Evolutionary conservation across 331 rosid genomes (phyloP), one percentile per base, ranked within the genome.

Genomic region (Prunus yedoensis): DNA sequence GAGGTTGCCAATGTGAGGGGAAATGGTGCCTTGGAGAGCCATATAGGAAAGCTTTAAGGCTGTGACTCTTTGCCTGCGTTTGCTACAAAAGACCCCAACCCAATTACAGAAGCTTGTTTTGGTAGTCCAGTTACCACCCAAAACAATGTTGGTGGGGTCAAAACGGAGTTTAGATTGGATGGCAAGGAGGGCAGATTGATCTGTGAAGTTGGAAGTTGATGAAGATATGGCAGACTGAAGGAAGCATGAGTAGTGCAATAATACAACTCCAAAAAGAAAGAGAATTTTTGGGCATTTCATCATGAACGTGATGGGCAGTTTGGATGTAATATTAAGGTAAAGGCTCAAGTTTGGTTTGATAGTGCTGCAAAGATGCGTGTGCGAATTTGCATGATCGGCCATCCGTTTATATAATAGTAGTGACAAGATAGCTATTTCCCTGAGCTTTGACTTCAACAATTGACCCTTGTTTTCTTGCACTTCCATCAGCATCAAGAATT

Each of bases 101-200:
- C 73, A 75, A 8, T 53, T 4, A 12, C 66, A 75, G 56, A 53
- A 75, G 52, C 35, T 75, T 75, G 66, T 53, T 43, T 13, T 11
- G 3, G 51, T 53, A 25, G 57, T 52, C 73, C 79, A 75, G 27
- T 75, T 75, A 25, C 79, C 46, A 64, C 52, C 73, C 20, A 75
- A 54, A 54, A 53, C 56, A 17, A 45, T 56, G 9, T 25, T 66
- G 43, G 71, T 66, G 0, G 73, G 79, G 5, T 56, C 41, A 35
- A 35, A 66, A 14, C n/a, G 54, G 79, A 66, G 52, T 17, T 7
- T 23, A 2, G 75, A 54, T 38, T 56, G 23, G 32, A 56, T 5
- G 51, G 51, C 66, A 35, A 56, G 66, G 28, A 66, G 79, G 17
- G 49, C 27, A 0, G 65, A 20, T 18, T 54, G 79, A 43, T 76